Conservation (phyloP, 352 stramenopile species). For the Globisporangium mamillatum region DNA sequence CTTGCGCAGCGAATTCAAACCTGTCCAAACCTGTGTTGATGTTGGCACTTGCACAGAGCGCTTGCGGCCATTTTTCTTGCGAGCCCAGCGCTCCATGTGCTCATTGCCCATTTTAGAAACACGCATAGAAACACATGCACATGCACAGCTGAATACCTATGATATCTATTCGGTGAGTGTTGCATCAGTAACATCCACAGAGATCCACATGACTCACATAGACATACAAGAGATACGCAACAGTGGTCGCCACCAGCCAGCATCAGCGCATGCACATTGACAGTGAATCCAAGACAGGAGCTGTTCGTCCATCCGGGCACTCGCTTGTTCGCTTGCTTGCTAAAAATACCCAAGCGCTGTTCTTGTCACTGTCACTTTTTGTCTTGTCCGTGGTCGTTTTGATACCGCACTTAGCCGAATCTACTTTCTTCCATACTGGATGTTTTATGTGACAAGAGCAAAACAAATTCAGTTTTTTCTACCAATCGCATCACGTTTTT, state of each 20-base stretch:
- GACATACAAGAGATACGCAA: too few relatives aligned
- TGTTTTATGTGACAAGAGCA: conserved; percentile 4
- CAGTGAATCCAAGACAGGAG: background rate
- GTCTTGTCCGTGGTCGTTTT: background rate
- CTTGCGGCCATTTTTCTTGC: background rate
- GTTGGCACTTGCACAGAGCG: background rate
- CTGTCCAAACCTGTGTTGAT: background rate
- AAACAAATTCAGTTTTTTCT: background rate
- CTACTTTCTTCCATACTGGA: background rate
- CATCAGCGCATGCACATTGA: background rate
- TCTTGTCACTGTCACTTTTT: background rate
- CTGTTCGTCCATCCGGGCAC: background rate
- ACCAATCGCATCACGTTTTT: background rate
- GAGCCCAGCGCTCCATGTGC: background rate
- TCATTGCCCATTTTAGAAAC: background rate
- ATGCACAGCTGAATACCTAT: background rate
- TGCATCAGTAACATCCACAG: background rate
- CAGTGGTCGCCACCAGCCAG: background rate
- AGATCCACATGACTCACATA: too few relatives aligned
- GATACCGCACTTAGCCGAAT: background rate
- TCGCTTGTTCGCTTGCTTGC: background rate
- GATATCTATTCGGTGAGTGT: background rate
- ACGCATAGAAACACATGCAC: background rate
- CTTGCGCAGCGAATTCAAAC: background rate
- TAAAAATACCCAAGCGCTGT: background rate